A percentile compares a stretch with the other conserved stretches of the same genome.
Conservation (phyloP, 2,329 filamentous ascomycete species). For the Fusarium clavum region DNA sequence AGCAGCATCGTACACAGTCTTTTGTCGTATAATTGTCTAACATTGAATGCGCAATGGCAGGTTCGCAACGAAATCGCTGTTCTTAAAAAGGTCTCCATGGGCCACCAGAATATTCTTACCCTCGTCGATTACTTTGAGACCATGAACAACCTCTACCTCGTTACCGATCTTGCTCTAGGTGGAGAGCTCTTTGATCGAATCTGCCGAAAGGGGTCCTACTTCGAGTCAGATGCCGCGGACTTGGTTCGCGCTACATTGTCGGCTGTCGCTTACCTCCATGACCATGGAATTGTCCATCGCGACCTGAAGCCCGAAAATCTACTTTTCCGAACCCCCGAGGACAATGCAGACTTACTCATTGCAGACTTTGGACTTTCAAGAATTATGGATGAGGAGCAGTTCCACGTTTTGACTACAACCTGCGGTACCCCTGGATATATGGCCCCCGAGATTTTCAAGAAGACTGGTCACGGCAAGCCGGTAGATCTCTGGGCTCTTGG, state of each 20-base stretch:
- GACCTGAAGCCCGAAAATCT: slow-evolving; percentile 98
- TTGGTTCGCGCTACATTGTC: slow-evolving; percentile 94
- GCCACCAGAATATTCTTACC: slow-evolving; percentile 97
- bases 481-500: slow-evolving; percentile 99
- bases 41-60: slow-evolving; percentile 56
- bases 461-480: slow-evolving; percentile 96
- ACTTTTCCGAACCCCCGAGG: slow-evolving; percentile 95
- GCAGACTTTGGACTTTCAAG: slow-evolving; percentile 95
- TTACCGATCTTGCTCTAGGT: slow-evolving; percentile 94
- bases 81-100: slow-evolving; percentile 98
- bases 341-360: slow-evolving; percentile 96
- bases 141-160: slow-evolving; percentile 99
- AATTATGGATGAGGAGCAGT: slow-evolving; percentile 99
- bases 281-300: slow-evolving; percentile 97
- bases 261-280: slow-evolving; percentile 97
- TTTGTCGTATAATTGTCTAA: slow-evolving; percentile 21
- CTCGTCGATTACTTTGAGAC: slow-evolving; percentile 99
- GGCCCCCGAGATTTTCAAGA: slow-evolving; percentile 99
- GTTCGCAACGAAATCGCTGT: slow-evolving; percentile 98
- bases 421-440: slow-evolving; percentile 99
- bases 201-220: slow-evolving; percentile 98
- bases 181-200: slow-evolving; percentile 98
- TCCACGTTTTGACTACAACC: slow-evolving; percentile 96
- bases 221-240: slow-evolving; percentile 95
- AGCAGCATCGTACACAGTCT: not conserved